Conservation (phyloP, 1,139 yeast species). For the Saccharomyces pastorianus region DNA sequence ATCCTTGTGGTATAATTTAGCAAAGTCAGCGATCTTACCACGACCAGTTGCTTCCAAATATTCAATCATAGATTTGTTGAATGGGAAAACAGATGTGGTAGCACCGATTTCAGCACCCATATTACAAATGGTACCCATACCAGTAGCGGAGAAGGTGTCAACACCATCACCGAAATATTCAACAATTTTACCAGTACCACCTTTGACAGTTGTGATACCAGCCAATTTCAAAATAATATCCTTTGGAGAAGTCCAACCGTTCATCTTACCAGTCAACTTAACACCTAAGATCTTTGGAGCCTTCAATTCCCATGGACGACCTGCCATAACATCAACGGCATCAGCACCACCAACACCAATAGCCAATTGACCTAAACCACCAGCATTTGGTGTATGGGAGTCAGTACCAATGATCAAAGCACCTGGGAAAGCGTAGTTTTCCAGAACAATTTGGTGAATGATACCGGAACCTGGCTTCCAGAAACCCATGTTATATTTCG, state of each 20-base stretch:
- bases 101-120: slow-evolving; percentile 99
- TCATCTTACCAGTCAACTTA: slow-evolving; percentile 88
- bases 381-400: slow-evolving; percentile 98
- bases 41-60: slow-evolving; percentile 87
- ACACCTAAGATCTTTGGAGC: slow-evolving; percentile 98
- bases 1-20: slow-evolving; percentile 64
- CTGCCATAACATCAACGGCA: slow-evolving; percentile 96
- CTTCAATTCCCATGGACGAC: slow-evolving; percentile 95
- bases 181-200: slow-evolving; percentile 97
- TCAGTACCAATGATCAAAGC: slow-evolving; percentile 95
- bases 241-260: slow-evolving; percentile 98
- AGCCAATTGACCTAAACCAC: slow-evolving; percentile 98
- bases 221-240: slow-evolving; percentile 93
- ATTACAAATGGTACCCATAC: slow-evolving; percentile 99
- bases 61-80: slow-evolving; percentile 81
- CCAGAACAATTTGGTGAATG: slow-evolving; percentile 94
- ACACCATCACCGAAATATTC: slow-evolving; percentile 98
- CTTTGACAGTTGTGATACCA: slow-evolving; percentile 95
- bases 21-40: slow-evolving; percentile 73
- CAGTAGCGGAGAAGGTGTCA: slow-evolving; percentile 91
- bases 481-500: slow-evolving; percentile 97
- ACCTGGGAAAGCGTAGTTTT: slow-evolving; percentile 98
- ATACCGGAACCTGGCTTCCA: slow-evolving; percentile 99
- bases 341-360: slow-evolving; percentile 99
- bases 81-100: slow-evolving; percentile 97